Evolutionary conservation across 106 monocot species (phyloP).

Genomic region (Iris macrosiphon): DNA sequence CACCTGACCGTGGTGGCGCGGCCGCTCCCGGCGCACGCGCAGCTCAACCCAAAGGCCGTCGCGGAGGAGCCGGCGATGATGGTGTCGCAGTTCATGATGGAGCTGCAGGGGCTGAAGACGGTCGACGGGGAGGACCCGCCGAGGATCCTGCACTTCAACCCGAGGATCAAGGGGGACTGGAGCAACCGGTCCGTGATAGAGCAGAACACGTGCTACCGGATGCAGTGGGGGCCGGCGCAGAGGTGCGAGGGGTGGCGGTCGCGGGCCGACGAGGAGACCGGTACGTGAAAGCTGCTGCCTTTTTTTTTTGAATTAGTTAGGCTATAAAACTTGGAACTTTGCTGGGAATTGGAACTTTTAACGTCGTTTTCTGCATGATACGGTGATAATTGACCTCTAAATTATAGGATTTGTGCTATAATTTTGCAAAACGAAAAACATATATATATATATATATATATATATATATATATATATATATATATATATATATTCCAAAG

Average conservation of each 20-base stretch:
- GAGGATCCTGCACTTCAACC: slow-evolving; percentile 85
- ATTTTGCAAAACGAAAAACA: no score
- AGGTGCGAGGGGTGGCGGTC: slow-evolving; percentile 91
- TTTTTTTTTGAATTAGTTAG: neutral
- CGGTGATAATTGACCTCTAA: no score
- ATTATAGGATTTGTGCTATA: no score
- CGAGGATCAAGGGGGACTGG: slow-evolving; percentile 94
- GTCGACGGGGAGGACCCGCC: slow-evolving; percentile 98
- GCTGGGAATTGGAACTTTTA: no score
- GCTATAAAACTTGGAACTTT: neutral
- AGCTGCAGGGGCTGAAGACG: slow-evolving; percentile 81
- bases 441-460: no score
- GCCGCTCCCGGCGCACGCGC: slow-evolving; percentile 48
- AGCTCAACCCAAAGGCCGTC: slow-evolving; percentile 47
- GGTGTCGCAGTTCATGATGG: slow-evolving; percentile 99
- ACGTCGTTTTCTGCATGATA: no score
- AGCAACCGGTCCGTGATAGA: slow-evolving; percentile 82
- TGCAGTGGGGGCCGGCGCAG: slow-evolving; percentile 79
- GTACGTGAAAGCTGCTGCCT: slow-evolving; percentile 19
- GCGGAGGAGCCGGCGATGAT: slow-evolving; percentile 44
- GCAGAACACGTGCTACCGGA: slow-evolving; percentile 95
- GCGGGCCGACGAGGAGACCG: slow-evolving; percentile 82
- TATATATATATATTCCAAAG: no score
- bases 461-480: no score
- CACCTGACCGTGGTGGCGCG: slow-evolving; percentile 71